A percentile compares a stretch with the other conserved stretches of the same genome.
phyloP scores from a whole-genome alignment of 371 early-diverging fungal genomes.

The Coemansia sp. region DNA sequence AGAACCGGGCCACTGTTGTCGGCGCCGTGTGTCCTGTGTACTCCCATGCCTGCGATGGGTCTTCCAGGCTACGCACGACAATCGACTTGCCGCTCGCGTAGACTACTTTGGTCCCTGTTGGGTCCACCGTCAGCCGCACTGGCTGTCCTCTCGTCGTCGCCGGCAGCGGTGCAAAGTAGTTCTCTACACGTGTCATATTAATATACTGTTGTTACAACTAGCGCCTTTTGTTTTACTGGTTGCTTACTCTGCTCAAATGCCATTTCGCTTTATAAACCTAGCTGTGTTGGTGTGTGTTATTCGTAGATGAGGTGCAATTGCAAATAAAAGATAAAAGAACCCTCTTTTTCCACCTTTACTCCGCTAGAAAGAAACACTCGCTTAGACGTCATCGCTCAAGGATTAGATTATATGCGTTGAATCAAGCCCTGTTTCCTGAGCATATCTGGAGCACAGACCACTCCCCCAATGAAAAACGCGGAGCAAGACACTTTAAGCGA shows the following conservation, averaged over 20 bases:
- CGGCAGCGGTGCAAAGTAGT: constrained; percentile 72
- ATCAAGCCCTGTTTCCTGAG: too few species aligned
- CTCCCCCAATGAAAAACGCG: neutral
- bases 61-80: constrained; percentile 76
- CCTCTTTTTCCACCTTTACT: too few species aligned
- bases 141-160: constrained; percentile 77
- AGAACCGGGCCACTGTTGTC: constrained; percentile 83
- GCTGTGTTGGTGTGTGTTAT: too few species aligned
- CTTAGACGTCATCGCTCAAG: too few species aligned
- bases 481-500: neutral
- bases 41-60: constrained; percentile 77
- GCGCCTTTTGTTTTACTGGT: neutral
- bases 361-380: too few species aligned
- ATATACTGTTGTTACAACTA: neutral
- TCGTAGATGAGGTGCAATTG: too few species aligned
- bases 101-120: constrained; percentile 81
- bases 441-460: neutral
- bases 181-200: constrained; percentile 15
- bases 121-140: constrained; percentile 77
- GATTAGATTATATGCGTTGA: too few species aligned
- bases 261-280: constrained; percentile 3
- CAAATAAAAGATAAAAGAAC: too few species aligned
- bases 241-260: constrained; percentile 41
- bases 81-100: constrained; percentile 91
- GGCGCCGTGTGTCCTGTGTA: constrained; percentile 79